These are phyloP conservation scores for Stachybotrys chartarum DNA, from an alignment of 2,329 filamentous ascomycete species.

Conservation along the genomic window DNA sequence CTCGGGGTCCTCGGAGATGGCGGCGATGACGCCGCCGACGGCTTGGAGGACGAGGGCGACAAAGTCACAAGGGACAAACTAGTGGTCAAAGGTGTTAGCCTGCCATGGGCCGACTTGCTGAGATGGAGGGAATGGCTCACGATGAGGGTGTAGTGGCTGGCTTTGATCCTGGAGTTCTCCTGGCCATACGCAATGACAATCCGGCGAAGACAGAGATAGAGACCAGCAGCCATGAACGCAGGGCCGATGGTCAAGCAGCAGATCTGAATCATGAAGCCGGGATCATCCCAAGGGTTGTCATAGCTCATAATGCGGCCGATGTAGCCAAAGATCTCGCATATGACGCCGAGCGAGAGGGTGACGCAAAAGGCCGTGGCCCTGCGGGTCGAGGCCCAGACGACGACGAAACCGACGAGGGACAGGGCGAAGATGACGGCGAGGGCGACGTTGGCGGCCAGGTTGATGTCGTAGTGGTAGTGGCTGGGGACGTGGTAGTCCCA, in stretches of 20 bases:
- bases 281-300: constrained; percentile 42
- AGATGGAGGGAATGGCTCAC: constrained; percentile 21
- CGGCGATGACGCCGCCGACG: constrained; percentile 48
- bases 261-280: constrained; percentile 48
- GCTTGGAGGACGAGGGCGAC: constrained; percentile 54
- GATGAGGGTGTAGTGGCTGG: constrained; percentile 40
- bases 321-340: constrained; percentile 54
- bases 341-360: constrained; percentile 45
- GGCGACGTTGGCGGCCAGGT: constrained; percentile 41
- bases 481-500: constrained; percentile 14
- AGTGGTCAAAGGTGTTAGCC: not conserved
- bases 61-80: constrained; percentile 59
- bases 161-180: constrained; percentile 39
- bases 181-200: constrained; percentile 41
- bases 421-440: constrained; percentile 43
- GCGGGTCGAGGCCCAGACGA: constrained; percentile 33
- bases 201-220: constrained; percentile 53
- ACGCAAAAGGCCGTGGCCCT: constrained; percentile 42
- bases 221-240: constrained; percentile 55
- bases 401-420: constrained; percentile 32
- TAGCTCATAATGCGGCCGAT: constrained; percentile 48
- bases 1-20: constrained; percentile 30
- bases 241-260: constrained; percentile 57
- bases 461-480: constrained; percentile 45
- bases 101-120: no score